Conservation (phyloP, 192 early-diverging fungal species). For the Podila clonocystis region DNA sequence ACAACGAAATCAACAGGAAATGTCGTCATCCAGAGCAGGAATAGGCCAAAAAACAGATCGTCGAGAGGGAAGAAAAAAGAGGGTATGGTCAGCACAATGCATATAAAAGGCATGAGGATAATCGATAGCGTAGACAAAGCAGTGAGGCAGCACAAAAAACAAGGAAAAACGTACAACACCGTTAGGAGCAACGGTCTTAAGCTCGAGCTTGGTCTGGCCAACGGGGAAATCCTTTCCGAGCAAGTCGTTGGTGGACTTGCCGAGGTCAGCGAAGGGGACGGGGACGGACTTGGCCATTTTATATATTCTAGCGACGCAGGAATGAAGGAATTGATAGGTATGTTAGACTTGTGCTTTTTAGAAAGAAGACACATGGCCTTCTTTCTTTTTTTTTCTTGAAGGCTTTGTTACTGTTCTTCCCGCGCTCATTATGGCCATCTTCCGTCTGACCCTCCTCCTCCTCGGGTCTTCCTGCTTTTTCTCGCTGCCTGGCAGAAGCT, state of each 20-base stretch:
- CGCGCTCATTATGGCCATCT: no score
- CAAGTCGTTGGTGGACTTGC: constrained; percentile 93
- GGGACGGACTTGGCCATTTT: constrained; percentile 59
- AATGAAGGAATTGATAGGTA: not conserved
- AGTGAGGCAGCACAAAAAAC: not conserved
- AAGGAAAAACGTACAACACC: constrained; percentile 82
- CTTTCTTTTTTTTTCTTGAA: no score
- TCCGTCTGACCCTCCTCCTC: no score
- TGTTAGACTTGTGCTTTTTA: no score
- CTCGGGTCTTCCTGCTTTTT: no score
- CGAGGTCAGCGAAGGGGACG: constrained; percentile 91
- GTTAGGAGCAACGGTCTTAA: constrained; percentile 94
- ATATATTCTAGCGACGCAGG: not conserved
- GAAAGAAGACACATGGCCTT: no score
- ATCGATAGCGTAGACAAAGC: not conserved
- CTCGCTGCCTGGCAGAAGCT: no score
- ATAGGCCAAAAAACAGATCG: not conserved
- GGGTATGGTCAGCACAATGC: not conserved
- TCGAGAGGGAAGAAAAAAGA: not conserved
- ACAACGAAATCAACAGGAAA: constrained; percentile 15
- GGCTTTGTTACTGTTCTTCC: no score
- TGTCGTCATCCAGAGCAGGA: constrained; percentile 11
- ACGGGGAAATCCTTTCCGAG: constrained; percentile 96
- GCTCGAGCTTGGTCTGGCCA: constrained; percentile 92
- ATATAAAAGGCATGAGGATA: no score